Conservation (phyloP, 345 rosid species). For the Murraya paniculata region DNA sequence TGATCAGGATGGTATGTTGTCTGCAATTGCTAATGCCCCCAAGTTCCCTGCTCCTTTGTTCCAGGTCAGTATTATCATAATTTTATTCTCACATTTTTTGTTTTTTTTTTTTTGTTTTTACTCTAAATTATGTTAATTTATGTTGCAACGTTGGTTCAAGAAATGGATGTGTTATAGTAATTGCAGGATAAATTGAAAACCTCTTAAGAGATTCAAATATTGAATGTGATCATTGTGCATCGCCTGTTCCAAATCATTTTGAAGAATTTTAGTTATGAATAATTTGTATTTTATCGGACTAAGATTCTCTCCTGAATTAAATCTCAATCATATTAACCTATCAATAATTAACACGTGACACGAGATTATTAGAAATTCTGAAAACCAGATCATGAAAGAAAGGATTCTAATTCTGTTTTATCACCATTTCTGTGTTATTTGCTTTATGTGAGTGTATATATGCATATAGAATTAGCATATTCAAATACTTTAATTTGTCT, state of each 20-base stretch:
- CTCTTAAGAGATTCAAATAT: not conserved
- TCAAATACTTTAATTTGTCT: not conserved
- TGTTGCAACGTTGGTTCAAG: not conserved
- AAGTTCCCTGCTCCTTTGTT: conserved; percentile 65
- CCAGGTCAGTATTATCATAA: conserved; percentile 34
- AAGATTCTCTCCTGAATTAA: too few species aligned
- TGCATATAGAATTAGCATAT: not conserved
- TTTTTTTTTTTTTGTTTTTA: not conserved
- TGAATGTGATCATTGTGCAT: not conserved
- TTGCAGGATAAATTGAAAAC: not conserved
- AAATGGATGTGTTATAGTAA: not conserved
- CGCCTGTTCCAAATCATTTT: not conserved
- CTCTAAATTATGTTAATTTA: not conserved
- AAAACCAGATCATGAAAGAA: too few species aligned
- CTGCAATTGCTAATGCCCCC: conserved; percentile 50
- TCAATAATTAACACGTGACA: too few species aligned
- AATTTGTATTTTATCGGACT: too few species aligned
- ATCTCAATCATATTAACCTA: too few species aligned
- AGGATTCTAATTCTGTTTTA: too few species aligned
- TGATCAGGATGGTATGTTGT: conserved; percentile 61
- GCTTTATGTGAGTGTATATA: not conserved
- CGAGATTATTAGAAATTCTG: too few species aligned
- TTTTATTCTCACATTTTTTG: not conserved
- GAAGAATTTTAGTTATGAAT: not conserved
- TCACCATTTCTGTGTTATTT: not conserved